These are phyloP conservation scores for Petunia hybrid DNA, from an alignment of 305 asterid species.

Conservation along the genomic window DNA sequence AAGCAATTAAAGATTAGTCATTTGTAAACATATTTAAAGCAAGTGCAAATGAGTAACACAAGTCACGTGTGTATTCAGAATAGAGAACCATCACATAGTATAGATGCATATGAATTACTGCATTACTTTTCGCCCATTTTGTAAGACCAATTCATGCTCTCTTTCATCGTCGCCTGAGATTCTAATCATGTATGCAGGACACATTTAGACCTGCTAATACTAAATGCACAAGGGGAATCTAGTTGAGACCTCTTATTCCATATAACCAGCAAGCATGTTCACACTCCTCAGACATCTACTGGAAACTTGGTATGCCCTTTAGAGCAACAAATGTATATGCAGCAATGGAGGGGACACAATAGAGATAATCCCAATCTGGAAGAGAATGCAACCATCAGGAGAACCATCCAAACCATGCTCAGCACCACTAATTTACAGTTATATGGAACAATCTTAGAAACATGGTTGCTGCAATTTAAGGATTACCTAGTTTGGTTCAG, in stretches of 20 bases:
- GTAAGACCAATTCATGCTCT: not conserved
- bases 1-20: too few species aligned
- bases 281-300: not conserved
- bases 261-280: not conserved
- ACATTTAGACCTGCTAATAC: not conserved
- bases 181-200: not conserved
- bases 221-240: not conserved
- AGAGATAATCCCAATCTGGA: too few species aligned
- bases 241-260: not conserved
- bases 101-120: too few species aligned
- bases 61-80: not conserved
- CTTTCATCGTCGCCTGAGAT: not conserved
- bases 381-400: too few species aligned
- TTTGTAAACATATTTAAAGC: too few species aligned
- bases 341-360: too few species aligned
- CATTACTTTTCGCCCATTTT: not conserved
- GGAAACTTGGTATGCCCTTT: not conserved
- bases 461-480: not conserved
- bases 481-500: too few species aligned
- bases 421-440: too few species aligned
- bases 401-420: too few species aligned
- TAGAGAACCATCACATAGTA: not conserved
- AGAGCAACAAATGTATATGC: too few species aligned
- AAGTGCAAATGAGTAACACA: too few species aligned
- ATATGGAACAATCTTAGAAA: too few species aligned